Conservation (phyloP, 2,329 filamentous ascomycete species). For the Nemania serpens region DNA sequence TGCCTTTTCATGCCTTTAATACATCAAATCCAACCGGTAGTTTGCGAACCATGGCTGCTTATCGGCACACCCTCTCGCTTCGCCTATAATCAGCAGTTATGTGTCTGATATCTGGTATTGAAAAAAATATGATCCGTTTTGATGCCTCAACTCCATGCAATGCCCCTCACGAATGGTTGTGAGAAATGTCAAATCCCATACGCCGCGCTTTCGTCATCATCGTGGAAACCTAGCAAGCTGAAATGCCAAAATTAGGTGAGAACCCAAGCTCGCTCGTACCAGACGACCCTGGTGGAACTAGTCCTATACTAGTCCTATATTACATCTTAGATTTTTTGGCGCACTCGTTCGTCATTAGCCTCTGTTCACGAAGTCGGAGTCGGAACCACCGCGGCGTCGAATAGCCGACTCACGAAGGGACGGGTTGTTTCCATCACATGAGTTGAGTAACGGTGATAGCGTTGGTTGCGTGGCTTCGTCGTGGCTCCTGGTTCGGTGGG, state of each 20-base stretch:
- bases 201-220: constrained; percentile 27
- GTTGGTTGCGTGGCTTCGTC: constrained; percentile 22
- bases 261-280: constrained; percentile 11
- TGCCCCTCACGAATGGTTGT: constrained; percentile 16
- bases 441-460: constrained; percentile 24
- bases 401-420: constrained; percentile 21
- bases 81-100: neutral
- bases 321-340: constrained; percentile 35
- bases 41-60: too few species aligned
- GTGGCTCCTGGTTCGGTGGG: constrained; percentile 22
- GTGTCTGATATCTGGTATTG: neutral
- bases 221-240: constrained; percentile 7
- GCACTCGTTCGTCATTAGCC: constrained; percentile 29
- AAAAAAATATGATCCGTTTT: constrained; percentile 8
- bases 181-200: constrained; percentile 14
- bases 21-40: neutral
- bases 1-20: neutral
- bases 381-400: constrained; percentile 21
- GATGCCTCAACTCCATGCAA: constrained; percentile 23
- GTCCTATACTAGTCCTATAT: constrained; percentile 12
- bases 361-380: constrained; percentile 13
- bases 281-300: constrained; percentile 18
- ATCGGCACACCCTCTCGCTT: neutral
- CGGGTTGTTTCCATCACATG: constrained; percentile 28
- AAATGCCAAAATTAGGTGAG: constrained; percentile 11